Conservation (phyloP, 306 rosid species). For the Glycine latifolia region DNA sequence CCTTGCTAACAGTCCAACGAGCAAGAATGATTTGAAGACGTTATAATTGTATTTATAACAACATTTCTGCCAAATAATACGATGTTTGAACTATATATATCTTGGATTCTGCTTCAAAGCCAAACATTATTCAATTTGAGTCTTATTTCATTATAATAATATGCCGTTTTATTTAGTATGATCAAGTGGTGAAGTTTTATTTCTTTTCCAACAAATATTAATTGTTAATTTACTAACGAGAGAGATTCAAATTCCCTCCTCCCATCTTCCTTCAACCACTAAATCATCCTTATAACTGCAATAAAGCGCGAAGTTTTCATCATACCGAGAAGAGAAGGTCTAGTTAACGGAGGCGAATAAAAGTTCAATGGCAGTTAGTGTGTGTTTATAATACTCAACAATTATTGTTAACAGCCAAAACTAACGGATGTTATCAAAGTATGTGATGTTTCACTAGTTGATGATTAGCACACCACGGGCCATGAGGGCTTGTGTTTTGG, state of each 20-base stretch:
- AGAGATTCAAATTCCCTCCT: too few species aligned
- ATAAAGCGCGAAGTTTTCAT: too few species aligned
- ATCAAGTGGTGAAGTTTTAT: too few species aligned
- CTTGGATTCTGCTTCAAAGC: too few species aligned
- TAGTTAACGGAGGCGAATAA: too few species aligned
- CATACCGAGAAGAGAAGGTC: not conserved
- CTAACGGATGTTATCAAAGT: not conserved
- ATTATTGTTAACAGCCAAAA: not conserved
- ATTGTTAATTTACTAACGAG: too few species aligned
- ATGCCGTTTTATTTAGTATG: not conserved
- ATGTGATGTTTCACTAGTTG: constrained; percentile 36
- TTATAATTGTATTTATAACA: too few species aligned
- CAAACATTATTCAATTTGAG: not conserved
- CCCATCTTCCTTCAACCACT: too few species aligned
- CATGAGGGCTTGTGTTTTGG: constrained; percentile 40
- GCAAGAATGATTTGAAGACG: too few species aligned
- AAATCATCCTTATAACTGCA: too few species aligned
- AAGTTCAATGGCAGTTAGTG: not conserved
- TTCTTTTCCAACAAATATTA: too few species aligned
- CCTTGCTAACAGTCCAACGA: not conserved
- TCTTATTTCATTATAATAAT: not conserved
- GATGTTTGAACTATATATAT: too few species aligned
- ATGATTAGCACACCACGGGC: constrained; percentile 31
- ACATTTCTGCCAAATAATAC: not conserved
- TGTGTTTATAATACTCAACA: not conserved